Base-by-base conservation (phyloP, 148 eudicot species). In the Fagopyrum esculentum region DNA sequence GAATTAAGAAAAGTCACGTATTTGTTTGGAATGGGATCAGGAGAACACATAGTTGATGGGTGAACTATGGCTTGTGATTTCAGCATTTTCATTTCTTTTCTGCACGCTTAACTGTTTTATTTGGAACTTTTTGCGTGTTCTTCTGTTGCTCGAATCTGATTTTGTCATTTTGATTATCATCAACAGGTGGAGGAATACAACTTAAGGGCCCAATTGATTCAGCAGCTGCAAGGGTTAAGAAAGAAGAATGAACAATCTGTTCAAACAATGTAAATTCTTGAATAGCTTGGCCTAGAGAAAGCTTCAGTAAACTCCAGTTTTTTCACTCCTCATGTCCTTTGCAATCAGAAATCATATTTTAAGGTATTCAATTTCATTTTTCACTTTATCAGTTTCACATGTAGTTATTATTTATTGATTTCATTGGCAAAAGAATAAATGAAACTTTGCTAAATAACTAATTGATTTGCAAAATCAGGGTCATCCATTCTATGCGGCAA, bases 181-280 rank as follows among this genome's bases (percentile, higher is more conserved):
- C 6, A 48, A 40, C 83, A 88, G 91, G 89, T 88, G 55, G 81
- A 80, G 60, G 93, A 87, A 81, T 82, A 82, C 84, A 90, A 90
- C 86, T 84, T 90, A 44, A 76, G 85, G 83, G 88, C 87, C 47
- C 90, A 90, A 75, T 80, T 88, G 63, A 71, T 89, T 85, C 93
- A 91, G 81, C 79, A 80, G 66, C 85, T 75, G 74, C 78, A 85
- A 84, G 82, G 77, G 80, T 52, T 56, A 74, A 70, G 75, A 78
- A 77, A 78, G 75, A 83, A 73, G 30, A 60, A 60, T 26, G 40
- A 22, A 22, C 43, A 26, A 6, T 35, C 26, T 60, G 4, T 22
- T 19, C 40, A 35, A 11, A 13, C 66, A 60, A 60, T 60, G 3
- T 60, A 17, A 8, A 8, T 9, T 1, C 66, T 22, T 6, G 66